phyloP scores from a whole-genome alignment of 345 rosid species.

The Murraya paniculata region DNA sequence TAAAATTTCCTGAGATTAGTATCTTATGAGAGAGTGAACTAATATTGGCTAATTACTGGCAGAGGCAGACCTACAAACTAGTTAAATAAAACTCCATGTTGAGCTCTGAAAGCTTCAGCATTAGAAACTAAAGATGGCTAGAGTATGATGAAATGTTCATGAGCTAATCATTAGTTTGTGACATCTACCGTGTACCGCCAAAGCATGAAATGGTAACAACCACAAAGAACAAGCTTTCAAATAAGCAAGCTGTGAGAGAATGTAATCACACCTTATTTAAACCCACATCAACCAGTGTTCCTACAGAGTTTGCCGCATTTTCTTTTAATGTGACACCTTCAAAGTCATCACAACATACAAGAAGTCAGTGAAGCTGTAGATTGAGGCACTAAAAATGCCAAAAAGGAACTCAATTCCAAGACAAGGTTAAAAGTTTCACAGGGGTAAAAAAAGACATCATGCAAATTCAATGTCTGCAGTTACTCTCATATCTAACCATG shows the following conservation, averaged over 20 bases:
- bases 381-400: not conserved
- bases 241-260: not conserved
- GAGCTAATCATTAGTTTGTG: not conserved
- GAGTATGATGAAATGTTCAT: not conserved
- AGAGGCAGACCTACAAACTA: not conserved
- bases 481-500: not conserved
- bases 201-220: not conserved
- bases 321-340: constrained; percentile 71
- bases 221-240: not conserved
- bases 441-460: not conserved
- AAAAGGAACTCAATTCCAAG: not conserved
- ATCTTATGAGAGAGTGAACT: not conserved
- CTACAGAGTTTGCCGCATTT: constrained; percentile 40
- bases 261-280: constrained; percentile 58
- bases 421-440: not conserved
- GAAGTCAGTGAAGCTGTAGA: not conserved
- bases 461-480: not conserved
- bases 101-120: not conserved
- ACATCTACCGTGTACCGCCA: not conserved
- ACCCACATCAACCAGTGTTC: constrained; percentile 84
- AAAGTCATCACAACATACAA: constrained; percentile 23
- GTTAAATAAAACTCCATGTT: not conserved
- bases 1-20: constrained; percentile 1
- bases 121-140: not conserved
- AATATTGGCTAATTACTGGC: not conserved